phyloP scores from a whole-genome alignment of 2,329 filamentous ascomycete genomes.

The Penicillium janthinellum region DNA sequence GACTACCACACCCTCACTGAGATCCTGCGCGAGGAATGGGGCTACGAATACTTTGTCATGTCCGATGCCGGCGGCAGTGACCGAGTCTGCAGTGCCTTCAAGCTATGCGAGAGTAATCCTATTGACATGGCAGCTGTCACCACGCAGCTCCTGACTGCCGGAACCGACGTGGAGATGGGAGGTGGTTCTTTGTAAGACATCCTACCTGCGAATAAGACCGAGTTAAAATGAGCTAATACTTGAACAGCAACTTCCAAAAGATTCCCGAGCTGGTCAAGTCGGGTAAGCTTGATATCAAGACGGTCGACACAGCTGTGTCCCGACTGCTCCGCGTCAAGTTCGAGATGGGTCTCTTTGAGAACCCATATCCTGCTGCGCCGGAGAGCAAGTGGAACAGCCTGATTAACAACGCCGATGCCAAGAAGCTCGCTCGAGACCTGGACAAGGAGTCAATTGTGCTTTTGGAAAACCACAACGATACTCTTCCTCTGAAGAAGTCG shows the following conservation, averaged over 20 bases:
- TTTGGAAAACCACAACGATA: slow-evolving; percentile 59
- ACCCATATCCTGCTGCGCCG: slow-evolving; percentile 63
- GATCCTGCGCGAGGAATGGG: slow-evolving; percentile 72
- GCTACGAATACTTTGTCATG: slow-evolving; percentile 67
- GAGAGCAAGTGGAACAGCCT: slow-evolving; percentile 57
- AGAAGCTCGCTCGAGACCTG: slow-evolving; percentile 62
- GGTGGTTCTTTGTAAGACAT: slow-evolving; percentile 62
- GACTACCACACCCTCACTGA: slow-evolving; percentile 67
- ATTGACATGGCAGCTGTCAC: slow-evolving; percentile 68
- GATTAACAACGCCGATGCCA: slow-evolving; percentile 63
- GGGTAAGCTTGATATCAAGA: slow-evolving; percentile 60
- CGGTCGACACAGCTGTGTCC: slow-evolving; percentile 68
- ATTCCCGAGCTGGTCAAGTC: slow-evolving; percentile 66
- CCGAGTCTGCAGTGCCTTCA: slow-evolving; percentile 65
- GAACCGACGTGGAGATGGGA: slow-evolving; percentile 75
- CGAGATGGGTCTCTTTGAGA: slow-evolving; percentile 69
- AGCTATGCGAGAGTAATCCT: slow-evolving; percentile 61
- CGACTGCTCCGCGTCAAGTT: slow-evolving; percentile 70
- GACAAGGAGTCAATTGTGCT: slow-evolving; percentile 66
- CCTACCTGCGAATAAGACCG: rapidly evolving
- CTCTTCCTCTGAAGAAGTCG: slow-evolving; percentile 60
- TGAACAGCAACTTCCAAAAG: slow-evolving; percentile 59
- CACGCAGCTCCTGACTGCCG: slow-evolving; percentile 64
- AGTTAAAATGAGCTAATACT: slow-evolving; percentile 2
- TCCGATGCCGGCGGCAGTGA: slow-evolving; percentile 72